These are phyloP conservation scores for Alectoria sarmentosa DNA, from an alignment of 495 filamentous ascomycete species.

Conservation along the genomic window DNA sequence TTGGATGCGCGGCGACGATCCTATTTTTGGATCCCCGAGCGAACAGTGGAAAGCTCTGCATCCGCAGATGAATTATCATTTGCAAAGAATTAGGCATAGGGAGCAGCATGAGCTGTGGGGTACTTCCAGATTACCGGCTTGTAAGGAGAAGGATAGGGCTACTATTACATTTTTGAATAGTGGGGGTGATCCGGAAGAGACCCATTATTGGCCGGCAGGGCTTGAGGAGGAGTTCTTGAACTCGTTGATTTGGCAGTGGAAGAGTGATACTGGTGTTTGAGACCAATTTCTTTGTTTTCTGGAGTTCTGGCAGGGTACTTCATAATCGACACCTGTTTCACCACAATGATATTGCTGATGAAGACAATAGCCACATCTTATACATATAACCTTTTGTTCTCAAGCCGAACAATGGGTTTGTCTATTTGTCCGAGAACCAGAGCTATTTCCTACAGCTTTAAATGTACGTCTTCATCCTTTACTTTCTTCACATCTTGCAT, in stretches of 20 bases:
- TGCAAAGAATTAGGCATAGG: not conserved
- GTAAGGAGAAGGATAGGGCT: not conserved
- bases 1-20: not conserved
- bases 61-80: constrained; percentile 3
- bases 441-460: not conserved
- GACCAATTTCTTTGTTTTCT: not conserved
- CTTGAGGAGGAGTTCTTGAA: not conserved
- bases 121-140: not conserved
- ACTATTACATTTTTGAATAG: not conserved
- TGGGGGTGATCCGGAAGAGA: not conserved
- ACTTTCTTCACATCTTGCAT: not conserved
- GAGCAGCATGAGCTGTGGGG: constrained; percentile 7
- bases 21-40: not conserved
- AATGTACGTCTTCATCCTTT: not conserved
- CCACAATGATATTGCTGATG: not conserved
- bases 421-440: not conserved
- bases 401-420: not conserved
- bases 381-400: not conserved
- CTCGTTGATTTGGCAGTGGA: constrained; percentile 1
- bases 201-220: not conserved
- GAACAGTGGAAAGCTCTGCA: not conserved
- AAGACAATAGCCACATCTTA: not conserved
- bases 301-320: not conserved
- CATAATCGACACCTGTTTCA: not conserved
- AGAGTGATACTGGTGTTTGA: constrained; percentile 2